phyloP scores from a whole-genome alignment of 257 asterid species.

The Solanum sejunctum region DNA sequence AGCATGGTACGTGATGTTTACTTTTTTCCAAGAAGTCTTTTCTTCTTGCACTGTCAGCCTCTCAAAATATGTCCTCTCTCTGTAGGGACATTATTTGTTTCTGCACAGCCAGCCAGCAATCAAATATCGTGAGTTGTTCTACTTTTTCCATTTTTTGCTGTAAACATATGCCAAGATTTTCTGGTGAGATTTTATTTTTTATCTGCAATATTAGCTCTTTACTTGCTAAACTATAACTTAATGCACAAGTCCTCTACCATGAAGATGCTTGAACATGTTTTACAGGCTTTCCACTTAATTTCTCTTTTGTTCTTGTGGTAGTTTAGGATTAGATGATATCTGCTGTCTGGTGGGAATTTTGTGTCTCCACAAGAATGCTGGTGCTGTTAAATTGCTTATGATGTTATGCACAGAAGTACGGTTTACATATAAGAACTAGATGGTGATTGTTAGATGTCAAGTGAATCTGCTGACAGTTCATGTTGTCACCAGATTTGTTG shows the following conservation, averaged over 20 bases:
- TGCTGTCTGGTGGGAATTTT: background rate
- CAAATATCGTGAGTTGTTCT: conserved; percentile 41
- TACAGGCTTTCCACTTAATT: background rate
- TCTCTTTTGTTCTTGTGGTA: background rate
- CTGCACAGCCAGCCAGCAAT: conserved; percentile 41
- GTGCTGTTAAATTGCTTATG: background rate
- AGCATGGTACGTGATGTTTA: conserved; percentile 25
- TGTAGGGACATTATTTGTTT: conserved; percentile 44
- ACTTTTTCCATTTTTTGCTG: background rate
- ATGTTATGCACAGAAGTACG: background rate
- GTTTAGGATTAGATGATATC: background rate
- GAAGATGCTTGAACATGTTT: background rate
- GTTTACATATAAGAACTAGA: background rate
- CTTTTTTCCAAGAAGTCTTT: conserved; percentile 8
- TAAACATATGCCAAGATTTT: background rate
- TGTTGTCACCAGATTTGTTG: background rate
- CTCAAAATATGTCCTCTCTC: conserved; percentile 1
- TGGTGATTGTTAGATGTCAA: background rate
- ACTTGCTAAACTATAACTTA: background rate
- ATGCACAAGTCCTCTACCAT: background rate
- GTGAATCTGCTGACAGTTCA: background rate
- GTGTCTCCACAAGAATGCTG: background rate
- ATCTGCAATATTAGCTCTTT: background rate
- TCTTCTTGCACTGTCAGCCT: background rate
- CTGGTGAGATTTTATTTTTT: background rate